phyloP scores from a whole-genome alignment of 2,329 filamentous ascomycete genomes.

The Mollisia scopiformis region DNA sequence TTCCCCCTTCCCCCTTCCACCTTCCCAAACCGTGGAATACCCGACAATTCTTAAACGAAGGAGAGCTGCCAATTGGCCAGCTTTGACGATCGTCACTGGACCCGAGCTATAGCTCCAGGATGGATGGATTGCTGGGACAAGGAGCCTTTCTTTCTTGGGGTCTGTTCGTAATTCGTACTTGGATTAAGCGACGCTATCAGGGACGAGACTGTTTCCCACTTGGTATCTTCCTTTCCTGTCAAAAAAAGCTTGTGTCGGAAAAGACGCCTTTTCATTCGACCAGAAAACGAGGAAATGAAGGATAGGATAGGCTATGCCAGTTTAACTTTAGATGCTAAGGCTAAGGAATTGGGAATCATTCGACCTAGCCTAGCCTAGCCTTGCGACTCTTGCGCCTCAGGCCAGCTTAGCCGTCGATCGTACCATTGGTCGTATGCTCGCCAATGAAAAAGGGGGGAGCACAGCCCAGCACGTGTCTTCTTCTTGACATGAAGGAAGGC shows the following conservation, averaged over 20 bases:
- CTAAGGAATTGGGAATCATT: no score
- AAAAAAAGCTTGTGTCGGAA: neutral
- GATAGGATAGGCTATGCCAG: neutral
- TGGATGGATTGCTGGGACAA: neutral
- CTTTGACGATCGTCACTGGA: neutral
- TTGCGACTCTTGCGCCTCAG: slow-evolving; percentile 2
- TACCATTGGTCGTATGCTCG: neutral
- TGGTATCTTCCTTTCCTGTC: neutral
- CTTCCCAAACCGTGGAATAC: neutral
- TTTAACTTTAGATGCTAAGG: no score
- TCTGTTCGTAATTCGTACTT: no score
- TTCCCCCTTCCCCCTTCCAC: neutral
- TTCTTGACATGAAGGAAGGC: neutral
- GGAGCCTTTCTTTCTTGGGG: no score
- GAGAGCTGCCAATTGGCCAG: neutral
- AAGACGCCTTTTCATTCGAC: neutral
- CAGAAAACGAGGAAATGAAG: neutral
- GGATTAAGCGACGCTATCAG: no score
- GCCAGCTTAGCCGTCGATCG: neutral
- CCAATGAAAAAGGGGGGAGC: neutral
- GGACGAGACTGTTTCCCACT: no score
- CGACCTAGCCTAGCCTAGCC: neutral
- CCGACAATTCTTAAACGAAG: neutral
- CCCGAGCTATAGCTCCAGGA: neutral
- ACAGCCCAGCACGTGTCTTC: neutral